Percentiles rank a stretch among this genome's conserved stretches.
phyloP scores from a whole-genome alignment of 371 early-diverging fungal genomes.

The Syncephalastrum contaminatum region DNA sequence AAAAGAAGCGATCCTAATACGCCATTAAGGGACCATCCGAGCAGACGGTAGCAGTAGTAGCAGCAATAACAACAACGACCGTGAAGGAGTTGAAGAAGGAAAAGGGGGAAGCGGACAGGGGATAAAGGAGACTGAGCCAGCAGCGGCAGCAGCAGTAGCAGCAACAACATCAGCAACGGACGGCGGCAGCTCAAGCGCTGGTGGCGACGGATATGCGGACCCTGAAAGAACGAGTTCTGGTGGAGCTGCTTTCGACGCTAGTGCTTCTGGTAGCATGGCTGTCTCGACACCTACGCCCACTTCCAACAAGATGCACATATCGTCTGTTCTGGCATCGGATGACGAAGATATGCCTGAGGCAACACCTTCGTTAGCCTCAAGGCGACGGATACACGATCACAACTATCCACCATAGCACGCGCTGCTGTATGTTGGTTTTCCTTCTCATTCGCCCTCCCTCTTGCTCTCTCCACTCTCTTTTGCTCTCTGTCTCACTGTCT shows the following conservation, averaged over 20 bases:
- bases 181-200: conserved; percentile 1
- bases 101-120: too few relatives aligned
- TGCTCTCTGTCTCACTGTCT: conserved; percentile 11
- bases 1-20: neutral
- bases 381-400: neutral
- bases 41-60: neutral
- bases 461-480: conserved; percentile 2
- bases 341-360: conserved; percentile 1
- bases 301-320: conserved; percentile 8
- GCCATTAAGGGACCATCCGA: neutral
- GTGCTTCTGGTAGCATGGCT: neutral
- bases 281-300: neutral
- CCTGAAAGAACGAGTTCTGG: neutral
- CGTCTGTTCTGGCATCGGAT: conserved; percentile 10
- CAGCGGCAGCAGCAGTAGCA: conserved; percentile 6
- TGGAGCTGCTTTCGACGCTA: too few relatives aligned
- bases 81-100: neutral
- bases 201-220: neutral
- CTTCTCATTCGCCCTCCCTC: neutral
- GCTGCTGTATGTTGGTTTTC: neutral
- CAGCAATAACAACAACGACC: conserved; percentile 1
- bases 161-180: neutral
- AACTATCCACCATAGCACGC: neutral
- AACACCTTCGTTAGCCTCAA: neutral
- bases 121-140: too few relatives aligned